Evolutionary conservation across 805 yeast genomes (phyloP), one percentile per base, ranked within the genome.

Genomic region (Saturnispora sanitii): DNA sequence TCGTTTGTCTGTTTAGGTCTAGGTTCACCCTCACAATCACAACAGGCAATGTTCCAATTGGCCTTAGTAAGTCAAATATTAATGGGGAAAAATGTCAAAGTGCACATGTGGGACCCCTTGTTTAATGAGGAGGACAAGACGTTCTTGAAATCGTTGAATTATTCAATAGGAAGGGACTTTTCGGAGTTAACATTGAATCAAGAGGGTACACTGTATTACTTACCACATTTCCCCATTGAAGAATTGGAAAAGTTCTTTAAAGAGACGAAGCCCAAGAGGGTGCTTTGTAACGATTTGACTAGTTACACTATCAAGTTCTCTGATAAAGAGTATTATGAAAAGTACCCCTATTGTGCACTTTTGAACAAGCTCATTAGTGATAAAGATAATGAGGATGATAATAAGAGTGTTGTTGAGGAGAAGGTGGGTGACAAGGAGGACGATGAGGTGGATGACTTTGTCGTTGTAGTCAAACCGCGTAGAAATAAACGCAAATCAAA

Each of bases 201-300:
- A 3, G 38, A 27, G 13, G 12, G n/a, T 2, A 29, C 38, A 6
- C 39, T 61, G 15, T 60, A 52, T 31, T 62, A 47, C 40, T 50
- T 61, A 56, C 66, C 67, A 0, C 67, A 62, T 48, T 46, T 53
- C 9, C 66, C 66, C 2, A 53, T 60, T 4, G 43, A 42, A 5
- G 43, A 53, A 2, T 21, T 62, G n/a, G 66, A 62, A 33, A 13
- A 29, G 1, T 41, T 60, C 4, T 19, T 62, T 2, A 16, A 30
- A 1, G 17, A 12, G 1, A 47, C 42, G 6, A 37, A 51, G 12
- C 65, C 66, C 1, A 11, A n/a, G 2, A 46, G 43, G 42, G 35
- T 62, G 45, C 35, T 62, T 8, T 49, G 60, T 1, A 62, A 62
- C 40, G 62, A 62, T 39, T 38, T 62, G 4, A 45, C 53, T 2